Evolutionary conservation across 176 grass and related monocot species (phyloP).

Genomic region (Aegilops sharonensis): DNA sequence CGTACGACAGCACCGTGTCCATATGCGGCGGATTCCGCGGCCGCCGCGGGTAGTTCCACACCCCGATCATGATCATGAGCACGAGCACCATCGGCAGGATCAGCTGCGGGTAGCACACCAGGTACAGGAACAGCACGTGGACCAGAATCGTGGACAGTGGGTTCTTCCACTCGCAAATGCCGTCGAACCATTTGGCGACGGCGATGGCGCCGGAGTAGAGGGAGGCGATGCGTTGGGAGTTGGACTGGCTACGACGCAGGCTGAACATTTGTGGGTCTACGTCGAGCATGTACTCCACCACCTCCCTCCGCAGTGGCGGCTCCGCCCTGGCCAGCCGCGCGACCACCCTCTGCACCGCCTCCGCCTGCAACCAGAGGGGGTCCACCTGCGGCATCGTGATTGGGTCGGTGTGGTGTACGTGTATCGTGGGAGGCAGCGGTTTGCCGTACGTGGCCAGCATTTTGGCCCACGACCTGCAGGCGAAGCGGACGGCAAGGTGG

Average conservation of each 20-base stretch:
- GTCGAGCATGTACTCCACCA: constrained; percentile 81
- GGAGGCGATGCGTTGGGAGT: constrained; percentile 53
- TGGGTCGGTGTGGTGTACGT: constrained; percentile 12
- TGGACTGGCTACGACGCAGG: constrained; percentile 65
- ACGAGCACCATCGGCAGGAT: no score
- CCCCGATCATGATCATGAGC: no score
- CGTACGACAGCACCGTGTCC: no score
- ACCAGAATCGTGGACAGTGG: no score
- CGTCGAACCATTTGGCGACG: no score
- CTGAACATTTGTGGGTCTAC: constrained; percentile 74
- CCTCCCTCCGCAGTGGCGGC: constrained; percentile 64
- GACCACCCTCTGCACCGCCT: constrained; percentile 43
- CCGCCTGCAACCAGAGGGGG: constrained; percentile 23
- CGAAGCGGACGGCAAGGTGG: constrained; percentile 65
- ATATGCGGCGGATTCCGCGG: no score
- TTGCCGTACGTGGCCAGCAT: constrained; percentile 49
- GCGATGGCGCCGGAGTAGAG: constrained; percentile 29
- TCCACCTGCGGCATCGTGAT: constrained; percentile 30
- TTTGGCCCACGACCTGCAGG: constrained; percentile 69
- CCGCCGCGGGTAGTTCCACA: no score
- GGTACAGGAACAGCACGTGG: no score
- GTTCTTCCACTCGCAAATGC: no score
- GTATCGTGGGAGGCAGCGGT: constrained; percentile 59
- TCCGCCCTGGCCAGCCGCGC: constrained; percentile 32
- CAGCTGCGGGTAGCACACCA: no score